These are phyloP conservation scores for Alternaria infectoria DNA, from an alignment of 2,329 filamentous ascomycete genomes.

Conservation along the genomic window DNA sequence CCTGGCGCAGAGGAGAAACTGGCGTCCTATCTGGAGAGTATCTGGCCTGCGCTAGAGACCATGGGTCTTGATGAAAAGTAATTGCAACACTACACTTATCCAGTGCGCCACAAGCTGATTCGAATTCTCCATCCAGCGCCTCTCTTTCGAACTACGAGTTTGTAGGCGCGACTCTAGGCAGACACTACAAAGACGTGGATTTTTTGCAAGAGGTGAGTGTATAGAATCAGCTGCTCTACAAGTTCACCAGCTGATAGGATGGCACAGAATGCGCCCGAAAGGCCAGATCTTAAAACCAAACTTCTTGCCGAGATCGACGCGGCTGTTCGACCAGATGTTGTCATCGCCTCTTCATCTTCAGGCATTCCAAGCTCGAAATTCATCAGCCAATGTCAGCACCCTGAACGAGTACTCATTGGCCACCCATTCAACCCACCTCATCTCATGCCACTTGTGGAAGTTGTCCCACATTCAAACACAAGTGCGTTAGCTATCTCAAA, in stretches of 20 bases:
- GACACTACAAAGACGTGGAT: constrained; percentile 1
- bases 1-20: constrained; percentile 36
- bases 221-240: neutral
- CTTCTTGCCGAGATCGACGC: constrained; percentile 47
- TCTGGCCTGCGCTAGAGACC: neutral
- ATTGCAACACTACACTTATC: neutral
- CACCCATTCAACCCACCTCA: constrained; percentile 60
- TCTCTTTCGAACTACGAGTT: neutral
- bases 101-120: neutral
- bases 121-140: neutral
- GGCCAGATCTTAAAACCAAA: constrained; percentile 48
- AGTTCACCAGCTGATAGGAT: neutral
- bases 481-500: constrained; percentile 18
- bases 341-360: constrained; percentile 52
- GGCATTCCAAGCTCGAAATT: constrained; percentile 44
- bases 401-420: constrained; percentile 45
- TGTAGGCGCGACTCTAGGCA: neutral
- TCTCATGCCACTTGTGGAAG: constrained; percentile 56
- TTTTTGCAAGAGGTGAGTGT: neutral
- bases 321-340: constrained; percentile 35
- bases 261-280: constrained; percentile 49
- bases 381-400: constrained; percentile 33
- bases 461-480: constrained; percentile 42
- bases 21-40: neutral
- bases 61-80: neutral